Evolutionary conservation across 139 green algal genomes (phyloP).

Genomic region (Chlorella sp.): DNA sequence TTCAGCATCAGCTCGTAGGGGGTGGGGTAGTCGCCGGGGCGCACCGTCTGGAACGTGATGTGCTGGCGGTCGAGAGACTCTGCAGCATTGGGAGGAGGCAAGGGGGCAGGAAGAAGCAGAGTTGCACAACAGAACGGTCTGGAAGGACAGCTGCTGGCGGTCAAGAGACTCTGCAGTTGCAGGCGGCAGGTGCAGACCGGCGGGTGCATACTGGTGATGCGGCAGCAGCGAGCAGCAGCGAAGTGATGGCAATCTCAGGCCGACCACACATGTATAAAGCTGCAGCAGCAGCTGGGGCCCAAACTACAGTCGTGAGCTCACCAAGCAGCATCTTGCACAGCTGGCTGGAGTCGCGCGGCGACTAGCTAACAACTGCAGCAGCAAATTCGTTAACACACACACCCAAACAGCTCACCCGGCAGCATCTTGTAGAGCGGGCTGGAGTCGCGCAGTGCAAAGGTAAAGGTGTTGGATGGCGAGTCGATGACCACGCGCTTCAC

Average conservation of each 20-base stretch:
- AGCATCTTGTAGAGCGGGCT: slow-evolving; percentile 20
- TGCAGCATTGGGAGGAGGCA: too few relatives aligned
- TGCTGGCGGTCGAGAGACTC: slow-evolving; percentile 28
- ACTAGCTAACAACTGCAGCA: too few relatives aligned
- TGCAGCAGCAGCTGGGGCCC: too few relatives aligned
- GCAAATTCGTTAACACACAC: neutral
- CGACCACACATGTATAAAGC: too few relatives aligned
- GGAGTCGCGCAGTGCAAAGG: slow-evolving; percentile 57
- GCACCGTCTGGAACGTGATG: slow-evolving; percentile 75
- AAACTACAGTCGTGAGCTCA: neutral
- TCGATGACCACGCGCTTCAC: slow-evolving; percentile 81
- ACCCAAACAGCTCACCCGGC: slow-evolving; percentile 1
- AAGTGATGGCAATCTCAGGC: neutral
- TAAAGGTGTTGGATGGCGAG: slow-evolving; percentile 59
- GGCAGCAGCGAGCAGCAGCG: too few relatives aligned
- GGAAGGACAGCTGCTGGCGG: too few relatives aligned
- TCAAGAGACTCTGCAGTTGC: too few relatives aligned
- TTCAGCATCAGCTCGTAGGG: slow-evolving; percentile 75
- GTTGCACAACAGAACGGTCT: too few relatives aligned
- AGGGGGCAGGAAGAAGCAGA: too few relatives aligned
- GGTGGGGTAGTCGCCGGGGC: slow-evolving; percentile 80
- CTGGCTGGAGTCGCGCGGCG: slow-evolving; percentile 23
- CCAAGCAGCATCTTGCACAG: slow-evolving; percentile 15
- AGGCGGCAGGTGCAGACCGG: too few relatives aligned
- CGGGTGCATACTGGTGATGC: too few relatives aligned